A percentile compares a stretch with the other conserved stretches of the same genome.
phyloP scores from a whole-genome alignment of 805 yeast genomes.

The Candida piceae region DNA sequence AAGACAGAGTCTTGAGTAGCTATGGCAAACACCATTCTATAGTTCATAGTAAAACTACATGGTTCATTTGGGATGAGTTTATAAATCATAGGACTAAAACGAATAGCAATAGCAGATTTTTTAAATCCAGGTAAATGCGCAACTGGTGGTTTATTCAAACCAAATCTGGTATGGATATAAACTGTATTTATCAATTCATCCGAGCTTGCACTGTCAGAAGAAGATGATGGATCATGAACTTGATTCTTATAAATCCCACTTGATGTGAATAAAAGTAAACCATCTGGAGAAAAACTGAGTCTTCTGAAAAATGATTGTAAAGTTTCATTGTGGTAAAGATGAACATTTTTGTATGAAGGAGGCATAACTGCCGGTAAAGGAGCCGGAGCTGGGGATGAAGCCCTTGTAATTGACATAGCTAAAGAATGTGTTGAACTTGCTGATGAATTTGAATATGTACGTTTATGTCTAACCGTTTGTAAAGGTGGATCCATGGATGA shows the following conservation, averaged over 20 bases:
- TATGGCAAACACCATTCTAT: slow-evolving; percentile 83
- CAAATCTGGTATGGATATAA: slow-evolving; percentile 69
- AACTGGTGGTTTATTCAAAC: slow-evolving; percentile 64
- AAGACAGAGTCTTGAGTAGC: slow-evolving; percentile 86
- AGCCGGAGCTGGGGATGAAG: slow-evolving; percentile 22
- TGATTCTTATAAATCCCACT: slow-evolving; percentile 55
- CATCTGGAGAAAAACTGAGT: slow-evolving; percentile 85
- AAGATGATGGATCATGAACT: neutral
- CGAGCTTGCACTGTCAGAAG: slow-evolving; percentile 1
- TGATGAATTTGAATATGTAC: slow-evolving; percentile 39
- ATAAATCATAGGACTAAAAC: slow-evolving; percentile 69
- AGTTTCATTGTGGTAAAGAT: slow-evolving; percentile 78
- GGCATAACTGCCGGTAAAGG: slow-evolving; percentile 48
- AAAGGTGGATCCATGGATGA: slow-evolving; percentile 29
- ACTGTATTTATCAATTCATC: slow-evolving; percentile 53
- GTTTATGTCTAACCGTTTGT: slow-evolving; percentile 31
- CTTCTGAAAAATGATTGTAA: slow-evolving; percentile 88
- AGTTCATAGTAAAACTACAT: slow-evolving; percentile 52
- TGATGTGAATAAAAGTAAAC: slow-evolving; percentile 71
- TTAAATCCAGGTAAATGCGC: slow-evolving; percentile 74
- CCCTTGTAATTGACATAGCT: slow-evolving; percentile 21
- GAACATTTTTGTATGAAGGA: slow-evolving; percentile 34
- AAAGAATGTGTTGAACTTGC: slow-evolving; percentile 30
- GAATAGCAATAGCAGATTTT: slow-evolving; percentile 79
- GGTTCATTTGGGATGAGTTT: slow-evolving; percentile 23